Evolutionary conservation across 768 basidiomycete species (phyloP), one percentile per base, ranked within the genome.

Genomic region (Mycena maculata): DNA sequence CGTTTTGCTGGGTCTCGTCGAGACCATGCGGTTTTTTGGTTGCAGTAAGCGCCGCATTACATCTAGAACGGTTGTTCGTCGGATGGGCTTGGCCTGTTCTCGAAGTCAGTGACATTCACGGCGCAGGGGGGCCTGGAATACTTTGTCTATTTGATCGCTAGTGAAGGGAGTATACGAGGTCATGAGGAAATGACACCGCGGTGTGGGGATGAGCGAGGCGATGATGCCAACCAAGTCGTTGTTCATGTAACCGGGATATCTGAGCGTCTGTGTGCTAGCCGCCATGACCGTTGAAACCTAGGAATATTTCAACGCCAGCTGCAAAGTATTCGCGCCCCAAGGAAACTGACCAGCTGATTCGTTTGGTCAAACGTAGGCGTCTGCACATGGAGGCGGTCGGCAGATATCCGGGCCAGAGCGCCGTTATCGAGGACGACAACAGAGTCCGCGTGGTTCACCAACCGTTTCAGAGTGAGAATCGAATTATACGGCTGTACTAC

Each of bases 401-500:
- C 94, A 10, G 95, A 94, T 74, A 99, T 96, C 58, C 96, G 88
- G 22, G 94, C 87, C 44, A 99, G 81, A 31, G 98, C 98, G 25
- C 95, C 93, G 74, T 99, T 99, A 73, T 99, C 98, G 48, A 99
- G 87, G 4, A 99, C 98, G 33, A 99, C 95, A 42, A 99, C 97
- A 7, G 93, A 94, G 77, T 99, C 98, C 0, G 98, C 98, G 73
- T 98, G 95, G 76, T 99, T 96, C 9, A 95, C 93, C 38, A 99
- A 83, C 13, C 98, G 88, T 76, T 98, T 98, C 56, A 98, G 86
- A 3, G 98, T 95, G 20, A 99, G 84, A 54, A 99, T 78, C 1
- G 95, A 95, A 78, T 99, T 99, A 80, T 99, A 99, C 6, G 98
- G 98, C 75, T 99, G 98, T 8, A 99, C 98, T 57, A 99, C 96